Conservation (phyloP, 768 basidiomycete species). For the Suillus brevipes region DNA sequence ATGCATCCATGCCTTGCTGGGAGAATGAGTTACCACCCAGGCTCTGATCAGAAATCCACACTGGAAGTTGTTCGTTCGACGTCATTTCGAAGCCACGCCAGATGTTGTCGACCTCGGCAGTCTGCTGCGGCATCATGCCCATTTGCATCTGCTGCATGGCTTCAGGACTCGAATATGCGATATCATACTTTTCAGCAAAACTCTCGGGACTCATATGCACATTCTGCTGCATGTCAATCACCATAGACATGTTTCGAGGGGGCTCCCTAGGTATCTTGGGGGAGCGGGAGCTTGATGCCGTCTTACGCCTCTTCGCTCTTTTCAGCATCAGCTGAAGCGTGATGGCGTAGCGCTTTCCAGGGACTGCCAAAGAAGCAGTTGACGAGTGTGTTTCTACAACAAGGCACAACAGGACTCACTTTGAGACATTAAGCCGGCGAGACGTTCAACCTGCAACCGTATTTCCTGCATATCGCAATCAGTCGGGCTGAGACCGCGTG, state of each 20-base stretch:
- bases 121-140: slow-evolving; percentile 27
- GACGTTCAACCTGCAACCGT: slow-evolving; percentile 72
- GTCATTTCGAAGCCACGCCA: slow-evolving; percentile 76
- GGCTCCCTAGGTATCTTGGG: slow-evolving; percentile 58
- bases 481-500: slow-evolving; percentile 57
- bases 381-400: slow-evolving; percentile 10
- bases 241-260: slow-evolving; percentile 49
- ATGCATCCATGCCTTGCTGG: slow-evolving; percentile 84
- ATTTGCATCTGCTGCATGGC: slow-evolving; percentile 33
- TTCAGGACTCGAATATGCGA: slow-evolving; percentile 37
- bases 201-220: slow-evolving; percentile 44
- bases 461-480: slow-evolving; percentile 80
- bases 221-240: slow-evolving; percentile 42
- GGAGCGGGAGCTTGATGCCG: slow-evolving; percentile 57
- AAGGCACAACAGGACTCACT: slow-evolving; percentile 47
- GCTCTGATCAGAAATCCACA: slow-evolving; percentile 85
- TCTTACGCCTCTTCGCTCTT: slow-evolving; percentile 61
- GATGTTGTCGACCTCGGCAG: slow-evolving; percentile 57
- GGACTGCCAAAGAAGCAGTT: slow-evolving; percentile 50
- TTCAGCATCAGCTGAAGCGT: slow-evolving; percentile 90
- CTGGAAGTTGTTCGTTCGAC: slow-evolving; percentile 72
- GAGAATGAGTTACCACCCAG: slow-evolving; percentile 74
- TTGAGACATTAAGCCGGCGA: slow-evolving; percentile 74
- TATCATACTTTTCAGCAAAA: slow-evolving; percentile 60
- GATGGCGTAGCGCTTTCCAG: slow-evolving; percentile 89